These are phyloP conservation scores for Globisporangium polare DNA, from an alignment of 352 stramenopile genomes.

Conservation along the genomic window DNA sequence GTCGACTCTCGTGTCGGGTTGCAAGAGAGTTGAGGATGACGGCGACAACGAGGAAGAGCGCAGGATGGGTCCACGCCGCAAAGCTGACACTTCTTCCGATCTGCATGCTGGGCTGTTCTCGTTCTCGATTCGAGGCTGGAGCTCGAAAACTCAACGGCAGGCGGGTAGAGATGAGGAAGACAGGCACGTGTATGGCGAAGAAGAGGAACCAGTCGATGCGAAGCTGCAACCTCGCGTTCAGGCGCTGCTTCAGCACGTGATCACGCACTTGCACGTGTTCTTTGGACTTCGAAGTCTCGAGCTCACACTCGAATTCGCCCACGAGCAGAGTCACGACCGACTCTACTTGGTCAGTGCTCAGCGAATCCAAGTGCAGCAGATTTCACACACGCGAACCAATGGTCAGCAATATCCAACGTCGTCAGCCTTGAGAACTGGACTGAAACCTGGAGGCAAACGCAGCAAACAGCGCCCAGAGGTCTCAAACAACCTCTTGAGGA, in stretches of 20 bases:
- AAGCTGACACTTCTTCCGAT: background rate
- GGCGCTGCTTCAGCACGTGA: background rate
- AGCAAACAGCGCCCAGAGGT: background rate
- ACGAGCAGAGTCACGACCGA: background rate
- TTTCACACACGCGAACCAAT: background rate
- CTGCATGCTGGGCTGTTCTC: background rate
- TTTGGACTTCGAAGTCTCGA: slow-evolving; percentile 10
- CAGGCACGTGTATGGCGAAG: background rate
- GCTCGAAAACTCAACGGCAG: background rate
- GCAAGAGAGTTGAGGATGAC: background rate
- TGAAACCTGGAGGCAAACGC: background rate
- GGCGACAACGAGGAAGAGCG: background rate
- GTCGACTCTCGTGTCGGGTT: background rate
- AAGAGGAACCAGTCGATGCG: background rate
- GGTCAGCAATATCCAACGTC: background rate
- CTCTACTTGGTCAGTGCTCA: slow-evolving; percentile 18
- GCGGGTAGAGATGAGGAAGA: background rate
- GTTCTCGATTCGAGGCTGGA: slow-evolving; percentile 1
- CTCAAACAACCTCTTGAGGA: background rate
- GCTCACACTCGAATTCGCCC: slow-evolving; percentile 7
- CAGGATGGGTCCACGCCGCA: background rate
- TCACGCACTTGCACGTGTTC: slow-evolving; percentile 16
- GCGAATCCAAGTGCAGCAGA: background rate
- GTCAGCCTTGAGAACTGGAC: background rate
- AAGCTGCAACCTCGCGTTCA: background rate